A percentile compares a stretch with the other conserved stretches of the same genome.
phyloP scores from a whole-genome alignment of 2,329 filamentous ascomycete genomes.

The Aspergillus sp. region DNA sequence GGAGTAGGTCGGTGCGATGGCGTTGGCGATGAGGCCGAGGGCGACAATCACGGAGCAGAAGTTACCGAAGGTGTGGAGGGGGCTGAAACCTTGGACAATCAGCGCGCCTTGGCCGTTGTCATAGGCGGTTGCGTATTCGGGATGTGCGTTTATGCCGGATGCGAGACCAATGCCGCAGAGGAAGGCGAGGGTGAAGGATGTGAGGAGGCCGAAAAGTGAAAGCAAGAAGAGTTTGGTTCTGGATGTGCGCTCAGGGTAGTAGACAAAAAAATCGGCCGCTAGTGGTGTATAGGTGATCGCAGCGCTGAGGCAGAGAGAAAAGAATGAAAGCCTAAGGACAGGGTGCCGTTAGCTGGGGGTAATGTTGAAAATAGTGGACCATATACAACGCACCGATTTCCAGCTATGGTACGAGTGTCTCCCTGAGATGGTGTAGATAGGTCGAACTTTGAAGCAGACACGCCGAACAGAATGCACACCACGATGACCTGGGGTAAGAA shows the following conservation, averaged over 20 bases:
- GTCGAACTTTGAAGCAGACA: constrained; percentile 62
- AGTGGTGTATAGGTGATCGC: constrained; percentile 64
- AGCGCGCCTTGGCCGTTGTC: constrained; percentile 61
- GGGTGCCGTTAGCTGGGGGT: not conserved
- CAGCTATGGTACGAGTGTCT: constrained; percentile 53
- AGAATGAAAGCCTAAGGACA: constrained; percentile 61
- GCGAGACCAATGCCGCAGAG: constrained; percentile 63
- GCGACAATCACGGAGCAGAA: constrained; percentile 67
- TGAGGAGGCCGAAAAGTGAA: constrained; percentile 56
- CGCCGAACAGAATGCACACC: constrained; percentile 61
- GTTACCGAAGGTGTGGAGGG: constrained; percentile 62
- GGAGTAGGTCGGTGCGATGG: constrained; percentile 64
- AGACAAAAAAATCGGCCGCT: constrained; percentile 69
- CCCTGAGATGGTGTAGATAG: constrained; percentile 51
- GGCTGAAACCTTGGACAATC: constrained; percentile 61
- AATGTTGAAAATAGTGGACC: no score
- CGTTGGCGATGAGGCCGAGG: constrained; percentile 65
- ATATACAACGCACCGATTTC: constrained; percentile 36
- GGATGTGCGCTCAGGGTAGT: constrained; percentile 58
- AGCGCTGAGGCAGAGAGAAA: constrained; percentile 66
- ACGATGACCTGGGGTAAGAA: constrained; percentile 65
- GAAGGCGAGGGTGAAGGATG: constrained; percentile 62
- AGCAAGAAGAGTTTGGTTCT: constrained; percentile 56
- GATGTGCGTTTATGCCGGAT: constrained; percentile 54
- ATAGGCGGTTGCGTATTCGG: constrained; percentile 60